Evolutionary conservation across 208 protist species (phyloP).

Genomic region (Leptomonas pyrrhocoris): DNA sequence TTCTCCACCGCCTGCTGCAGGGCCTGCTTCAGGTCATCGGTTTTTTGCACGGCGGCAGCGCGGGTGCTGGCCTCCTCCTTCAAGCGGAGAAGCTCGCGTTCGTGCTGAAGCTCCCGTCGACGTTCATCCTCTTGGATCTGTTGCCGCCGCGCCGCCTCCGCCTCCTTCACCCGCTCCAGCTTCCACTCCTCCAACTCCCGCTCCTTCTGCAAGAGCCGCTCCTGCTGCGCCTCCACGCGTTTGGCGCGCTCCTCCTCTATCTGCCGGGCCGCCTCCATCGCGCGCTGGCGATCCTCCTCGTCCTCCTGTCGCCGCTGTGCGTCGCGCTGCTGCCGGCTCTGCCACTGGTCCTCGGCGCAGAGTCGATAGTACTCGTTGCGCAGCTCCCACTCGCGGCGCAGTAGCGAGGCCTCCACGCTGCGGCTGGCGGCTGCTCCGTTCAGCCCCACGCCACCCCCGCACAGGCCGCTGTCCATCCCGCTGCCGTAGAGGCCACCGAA

Average conservation of each 20-base stretch:
- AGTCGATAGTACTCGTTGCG: slow-evolving; percentile 66
- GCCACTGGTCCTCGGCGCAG: slow-evolving; percentile 57
- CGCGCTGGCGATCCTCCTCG: slow-evolving; percentile 56
- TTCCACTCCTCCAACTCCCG: slow-evolving; percentile 88
- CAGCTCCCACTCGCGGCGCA: slow-evolving; percentile 71
- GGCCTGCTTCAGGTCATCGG: slow-evolving; percentile 40
- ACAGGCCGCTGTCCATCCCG: background rate
- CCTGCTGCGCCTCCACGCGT: slow-evolving; percentile 69
- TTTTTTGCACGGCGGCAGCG: slow-evolving; percentile 26
- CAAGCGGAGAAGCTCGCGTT: slow-evolving; percentile 71
- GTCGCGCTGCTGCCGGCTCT: slow-evolving; percentile 33
- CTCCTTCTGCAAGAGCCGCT: slow-evolving; percentile 71
- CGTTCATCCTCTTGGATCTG: slow-evolving; percentile 72
- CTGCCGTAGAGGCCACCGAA: slow-evolving; percentile 2
- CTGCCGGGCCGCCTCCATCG: slow-evolving; percentile 52
- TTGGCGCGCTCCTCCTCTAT: slow-evolving; percentile 66
- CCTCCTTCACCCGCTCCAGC: slow-evolving; percentile 56
- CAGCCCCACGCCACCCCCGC: background rate
- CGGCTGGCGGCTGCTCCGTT: background rate
- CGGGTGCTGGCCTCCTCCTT: slow-evolving; percentile 62
- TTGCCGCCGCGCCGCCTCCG: slow-evolving; percentile 48
- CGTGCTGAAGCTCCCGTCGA: slow-evolving; percentile 66
- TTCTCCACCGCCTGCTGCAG: slow-evolving; percentile 45
- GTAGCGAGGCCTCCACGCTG: slow-evolving; percentile 54
- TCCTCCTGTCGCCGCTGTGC: slow-evolving; percentile 50